Evolutionary conservation across 208 protist genomes (phyloP).

Genomic region (Acanthamoeba castellanii): DNA sequence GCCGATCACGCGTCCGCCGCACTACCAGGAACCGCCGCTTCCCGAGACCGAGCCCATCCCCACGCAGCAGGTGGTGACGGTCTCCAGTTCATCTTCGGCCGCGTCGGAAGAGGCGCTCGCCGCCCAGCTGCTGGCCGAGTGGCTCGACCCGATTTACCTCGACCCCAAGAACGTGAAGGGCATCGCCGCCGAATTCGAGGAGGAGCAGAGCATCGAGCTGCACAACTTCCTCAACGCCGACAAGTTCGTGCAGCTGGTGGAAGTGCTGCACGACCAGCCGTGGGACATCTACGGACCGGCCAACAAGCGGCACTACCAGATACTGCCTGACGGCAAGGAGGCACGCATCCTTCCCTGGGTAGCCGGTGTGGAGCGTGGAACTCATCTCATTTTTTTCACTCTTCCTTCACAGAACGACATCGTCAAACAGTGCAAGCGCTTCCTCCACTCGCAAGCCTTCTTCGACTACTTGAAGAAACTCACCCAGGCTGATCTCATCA

Average conservation of each 20-base stretch:
- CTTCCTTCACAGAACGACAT: not conserved
- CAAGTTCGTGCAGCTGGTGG: slow-evolving; percentile 9
- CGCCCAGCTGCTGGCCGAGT: not conserved
- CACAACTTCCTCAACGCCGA: slow-evolving; percentile 46
- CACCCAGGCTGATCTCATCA: slow-evolving; percentile 5
- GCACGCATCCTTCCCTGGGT: not conserved
- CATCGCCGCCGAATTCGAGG: slow-evolving; percentile 30
- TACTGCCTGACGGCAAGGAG: slow-evolving; percentile 18
- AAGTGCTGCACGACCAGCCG: slow-evolving; percentile 32
- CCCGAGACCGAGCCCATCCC: not conserved
- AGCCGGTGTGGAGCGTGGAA: no score
- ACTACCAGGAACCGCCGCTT: slow-evolving; percentile 32
- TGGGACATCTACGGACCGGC: slow-evolving; percentile 20
- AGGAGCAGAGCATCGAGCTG: slow-evolving; percentile 46
- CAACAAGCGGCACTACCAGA: slow-evolving; percentile 59
- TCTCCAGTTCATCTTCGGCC: not conserved
- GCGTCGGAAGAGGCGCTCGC: not conserved
- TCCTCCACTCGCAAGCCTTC: slow-evolving; percentile 19
- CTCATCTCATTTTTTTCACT: no score
- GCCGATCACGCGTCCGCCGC: not conserved
- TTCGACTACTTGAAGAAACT: slow-evolving; percentile 27
- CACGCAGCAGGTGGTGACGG: not conserved
- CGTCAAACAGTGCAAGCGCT: slow-evolving; percentile 31
- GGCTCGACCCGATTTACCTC: slow-evolving; percentile 53
- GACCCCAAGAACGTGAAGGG: slow-evolving; percentile 5